Base-by-base conservation (phyloP, 495 filamentous ascomycete species). In the Platismatia glauca region DNA sequence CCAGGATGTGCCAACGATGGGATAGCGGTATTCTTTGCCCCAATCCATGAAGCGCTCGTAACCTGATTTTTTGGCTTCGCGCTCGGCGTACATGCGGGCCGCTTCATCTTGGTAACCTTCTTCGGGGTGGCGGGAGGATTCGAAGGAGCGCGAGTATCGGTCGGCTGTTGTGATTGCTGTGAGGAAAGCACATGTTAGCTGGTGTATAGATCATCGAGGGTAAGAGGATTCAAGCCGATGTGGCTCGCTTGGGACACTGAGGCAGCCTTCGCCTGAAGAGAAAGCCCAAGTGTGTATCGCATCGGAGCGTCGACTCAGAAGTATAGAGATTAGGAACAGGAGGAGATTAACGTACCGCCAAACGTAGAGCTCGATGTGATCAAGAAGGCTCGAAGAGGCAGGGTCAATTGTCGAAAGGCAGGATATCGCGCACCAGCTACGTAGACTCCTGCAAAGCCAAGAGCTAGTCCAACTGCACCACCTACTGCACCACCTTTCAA, bases 371-470 rank as follows among this genome's bases (percentile, higher is more conserved):
- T 71, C 34, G 89, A 92, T 18, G 88, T 88, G n/a, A 89, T 82
- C 58, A 97, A 84, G 82, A 98, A 98, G 55, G 89, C 79, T 68
- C 89, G 86, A 82, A 98, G 88, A 12, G 91, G 94, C 0, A 96
- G 68, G 0, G 92, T 95, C 64, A 98, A 85, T 56, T 80, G 73
- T 39, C 88, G 83, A 79, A 97, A 86, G 66, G 80, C 84, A 55
- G 82, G 81, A 75, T 84, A 95, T 61, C 89, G 84, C 44, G 76
- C 71, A 22, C 77, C 75, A 9, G 85, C 89, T 52, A 71, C 74
- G 29, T 80, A 70, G 44, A 94, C 86, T 64, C 86, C 90, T 7
- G 78, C 76, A 48, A 79, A 60, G 55, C 91, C 90, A 38, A 84
- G 71, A 15, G 73, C 78, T 2, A 90, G 73, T 60, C 93, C 94